Evolutionary conservation across 257 asterid species (phyloP).

Genomic region (Ilex aquifolium): DNA sequence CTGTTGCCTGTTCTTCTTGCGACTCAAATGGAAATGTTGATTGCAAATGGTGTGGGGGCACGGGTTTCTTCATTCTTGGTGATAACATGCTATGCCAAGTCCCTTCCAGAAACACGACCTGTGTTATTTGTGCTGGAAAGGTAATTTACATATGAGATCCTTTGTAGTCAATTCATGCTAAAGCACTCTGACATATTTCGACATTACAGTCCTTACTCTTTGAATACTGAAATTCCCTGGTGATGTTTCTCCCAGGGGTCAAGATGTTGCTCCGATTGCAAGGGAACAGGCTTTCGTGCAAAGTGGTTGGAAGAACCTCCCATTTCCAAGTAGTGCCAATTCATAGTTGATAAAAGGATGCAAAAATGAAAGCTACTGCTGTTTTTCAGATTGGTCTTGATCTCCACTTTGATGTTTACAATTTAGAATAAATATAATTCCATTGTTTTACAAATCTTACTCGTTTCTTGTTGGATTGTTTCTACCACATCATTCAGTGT

Average conservation of each 20-base stretch:
- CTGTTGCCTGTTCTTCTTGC: constrained; percentile 73
- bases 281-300: constrained; percentile 93
- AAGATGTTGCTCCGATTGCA: constrained; percentile 66
- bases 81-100: constrained; percentile 95
- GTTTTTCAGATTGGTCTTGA: not conserved
- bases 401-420: not conserved
- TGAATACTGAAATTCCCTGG: not conserved
- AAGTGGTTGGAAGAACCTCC: constrained; percentile 87
- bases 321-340: constrained; percentile 31
- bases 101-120: constrained; percentile 77
- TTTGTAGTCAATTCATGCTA: too few species aligned
- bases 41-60: constrained; percentile 93
- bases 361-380: too few species aligned
- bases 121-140: constrained; percentile 82
- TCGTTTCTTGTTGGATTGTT: not conserved
- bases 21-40: constrained; percentile 70
- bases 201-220: too few species aligned
- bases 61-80: constrained; percentile 91
- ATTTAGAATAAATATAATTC: not conserved
- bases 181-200: too few species aligned
- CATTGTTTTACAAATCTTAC: not conserved
- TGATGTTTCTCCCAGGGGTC: constrained; percentile 49
- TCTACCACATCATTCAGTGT: not conserved
- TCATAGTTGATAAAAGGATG: not conserved
- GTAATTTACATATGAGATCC: constrained; percentile 21